Percentiles rank a stretch among this genome's conserved stretches.
Evolutionary conservation across 192 early-diverging fungal species (phyloP).

Genomic region (Entomortierella chlamydospora): DNA sequence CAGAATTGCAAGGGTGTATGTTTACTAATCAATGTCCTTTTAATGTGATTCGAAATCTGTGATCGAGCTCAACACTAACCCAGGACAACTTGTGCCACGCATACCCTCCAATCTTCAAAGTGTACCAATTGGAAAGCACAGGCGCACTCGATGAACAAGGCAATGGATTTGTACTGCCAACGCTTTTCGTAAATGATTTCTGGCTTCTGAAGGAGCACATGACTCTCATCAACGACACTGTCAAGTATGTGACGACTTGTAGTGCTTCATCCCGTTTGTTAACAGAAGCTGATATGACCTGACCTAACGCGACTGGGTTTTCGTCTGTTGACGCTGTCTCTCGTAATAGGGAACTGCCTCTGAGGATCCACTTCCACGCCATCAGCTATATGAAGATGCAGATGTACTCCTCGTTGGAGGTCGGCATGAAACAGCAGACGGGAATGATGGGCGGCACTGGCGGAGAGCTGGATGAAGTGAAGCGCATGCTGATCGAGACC

Average conservation of each 20-base stretch:
- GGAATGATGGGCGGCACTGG: constrained; percentile 65
- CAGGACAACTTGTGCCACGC: background rate
- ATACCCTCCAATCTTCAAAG: constrained; percentile 7
- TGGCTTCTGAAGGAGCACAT: constrained; percentile 80
- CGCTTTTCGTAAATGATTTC: constrained; percentile 84
- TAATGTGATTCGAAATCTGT: too few species aligned
- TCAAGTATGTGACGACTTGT: constrained; percentile 60
- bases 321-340: background rate
- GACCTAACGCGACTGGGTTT: background rate
- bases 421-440: constrained; percentile 68
- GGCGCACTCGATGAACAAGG: constrained; percentile 45
- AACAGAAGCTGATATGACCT: background rate
- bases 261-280: background rate
- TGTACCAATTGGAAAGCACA: constrained; percentile 56
- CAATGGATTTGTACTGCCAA: constrained; percentile 72
- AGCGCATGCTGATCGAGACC: constrained; percentile 92
- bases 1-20: constrained; percentile 65
- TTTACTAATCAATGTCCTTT: background rate
- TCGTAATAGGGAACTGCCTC: constrained; percentile 64
- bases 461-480: constrained; percentile 81
- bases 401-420: constrained; percentile 75
- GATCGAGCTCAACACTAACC: background rate
- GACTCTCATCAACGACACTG: constrained; percentile 77
- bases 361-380: constrained; percentile 72
- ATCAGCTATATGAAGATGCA: constrained; percentile 82